Evolutionary conservation across 331 rosid genomes (phyloP).

Genomic region (Rhamnella rubrinervis): DNA sequence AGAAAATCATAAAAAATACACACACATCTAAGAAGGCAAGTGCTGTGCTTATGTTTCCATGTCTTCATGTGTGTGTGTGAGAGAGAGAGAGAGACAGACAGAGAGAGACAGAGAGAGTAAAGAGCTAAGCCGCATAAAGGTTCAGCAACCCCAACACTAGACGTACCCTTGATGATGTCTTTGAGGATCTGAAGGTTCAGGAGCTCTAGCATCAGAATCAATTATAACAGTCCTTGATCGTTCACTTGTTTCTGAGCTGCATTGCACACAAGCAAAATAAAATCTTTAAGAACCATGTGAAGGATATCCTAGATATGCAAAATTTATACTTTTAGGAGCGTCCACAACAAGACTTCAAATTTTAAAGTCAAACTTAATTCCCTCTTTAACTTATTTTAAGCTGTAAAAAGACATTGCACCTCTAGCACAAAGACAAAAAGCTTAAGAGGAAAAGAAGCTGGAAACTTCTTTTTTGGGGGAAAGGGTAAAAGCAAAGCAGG

Average conservation of each 20-base stretch:
- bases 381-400: neutral
- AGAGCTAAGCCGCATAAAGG: neutral
- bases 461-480: too few relatives aligned
- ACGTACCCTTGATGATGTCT: conserved; percentile 49
- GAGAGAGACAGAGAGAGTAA: neutral
- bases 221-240: conserved; percentile 34
- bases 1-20: too few relatives aligned
- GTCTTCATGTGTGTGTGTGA: neutral
- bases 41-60: neutral
- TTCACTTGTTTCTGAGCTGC: conserved; percentile 52
- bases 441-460: too few relatives aligned
- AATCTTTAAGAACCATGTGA: conserved; percentile 1
- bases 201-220: conserved; percentile 39
- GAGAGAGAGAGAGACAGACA: neutral
- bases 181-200: conserved; percentile 41
- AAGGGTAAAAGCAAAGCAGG: too few relatives aligned
- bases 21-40: too few relatives aligned
- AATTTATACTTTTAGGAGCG: too few relatives aligned
- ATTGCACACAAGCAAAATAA: conserved; percentile 20
- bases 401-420: too few relatives aligned
- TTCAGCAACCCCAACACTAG: neutral
- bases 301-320: neutral
- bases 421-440: too few relatives aligned
- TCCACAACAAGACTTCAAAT: neutral
- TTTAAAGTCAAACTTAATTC: neutral